Percentiles rank a stretch among this genome's conserved stretches.
Evolutionary conservation across 805 yeast species (phyloP).

Genomic region (Kazachstania kunashirensis): DNA sequence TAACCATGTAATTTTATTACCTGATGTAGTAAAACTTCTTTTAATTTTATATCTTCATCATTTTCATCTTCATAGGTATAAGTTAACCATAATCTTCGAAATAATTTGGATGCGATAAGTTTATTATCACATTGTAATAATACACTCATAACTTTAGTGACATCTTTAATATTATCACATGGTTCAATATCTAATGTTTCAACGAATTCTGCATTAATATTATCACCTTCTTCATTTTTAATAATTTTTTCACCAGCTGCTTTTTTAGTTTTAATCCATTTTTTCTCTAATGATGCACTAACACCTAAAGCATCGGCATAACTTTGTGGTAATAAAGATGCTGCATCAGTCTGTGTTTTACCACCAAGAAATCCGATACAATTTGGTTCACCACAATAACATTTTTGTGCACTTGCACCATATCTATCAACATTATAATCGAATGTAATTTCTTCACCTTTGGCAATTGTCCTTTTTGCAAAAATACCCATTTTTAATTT

Average conservation of each 20-base stretch:
- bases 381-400: slow-evolving; percentile 88
- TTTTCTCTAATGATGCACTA: slow-evolving; percentile 53
- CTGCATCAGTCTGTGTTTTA: slow-evolving; percentile 90
- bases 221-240: slow-evolving; percentile 36
- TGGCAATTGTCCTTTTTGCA: slow-evolving; percentile 58
- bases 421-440: slow-evolving; percentile 88
- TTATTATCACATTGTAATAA: slow-evolving; percentile 67
- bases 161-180: slow-evolving; percentile 42
- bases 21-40: slow-evolving; percentile 40
- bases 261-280: slow-evolving; percentile 57
- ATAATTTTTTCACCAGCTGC: slow-evolving; percentile 34
- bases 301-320: slow-evolving; percentile 83
- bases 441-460: slow-evolving; percentile 81
- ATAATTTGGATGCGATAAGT: slow-evolving; percentile 52
- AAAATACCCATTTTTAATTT: slow-evolving; percentile 91
- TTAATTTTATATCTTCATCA: slow-evolving; percentile 1
- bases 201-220: slow-evolving; percentile 57
- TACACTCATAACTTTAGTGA: slow-evolving; percentile 70
- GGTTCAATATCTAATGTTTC: slow-evolving; percentile 46
- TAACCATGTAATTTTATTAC: slow-evolving; percentile 81
- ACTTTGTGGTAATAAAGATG: slow-evolving; percentile 70
- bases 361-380: slow-evolving; percentile 95
- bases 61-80: slow-evolving; percentile 30
- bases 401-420: slow-evolving; percentile 89
- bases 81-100: slow-evolving; percentile 50